Conservation (phyloP, 2,329 filamentous ascomycete genomes). For the Sporothrix luriei region DNA sequence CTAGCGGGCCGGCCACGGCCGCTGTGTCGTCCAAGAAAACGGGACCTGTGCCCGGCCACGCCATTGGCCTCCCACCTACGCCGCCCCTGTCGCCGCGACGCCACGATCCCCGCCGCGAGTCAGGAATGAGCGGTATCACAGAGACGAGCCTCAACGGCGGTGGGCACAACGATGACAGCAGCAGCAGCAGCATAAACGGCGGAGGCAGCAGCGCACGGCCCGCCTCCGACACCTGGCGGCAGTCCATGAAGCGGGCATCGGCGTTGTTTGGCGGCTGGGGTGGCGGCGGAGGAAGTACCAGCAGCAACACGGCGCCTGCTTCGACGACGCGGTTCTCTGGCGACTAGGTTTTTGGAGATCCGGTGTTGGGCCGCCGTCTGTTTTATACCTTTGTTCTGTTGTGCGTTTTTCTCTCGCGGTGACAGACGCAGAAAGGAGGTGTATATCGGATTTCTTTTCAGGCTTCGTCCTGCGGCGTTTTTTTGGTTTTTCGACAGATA, state of each 20-base stretch:
- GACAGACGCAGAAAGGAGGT: no score
- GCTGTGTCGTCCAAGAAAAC: background rate
- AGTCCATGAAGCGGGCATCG: slow-evolving; percentile 32
- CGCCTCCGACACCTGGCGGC: slow-evolving; percentile 11
- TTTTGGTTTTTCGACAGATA: background rate
- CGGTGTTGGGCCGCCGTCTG: background rate
- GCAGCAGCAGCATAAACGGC: no score
- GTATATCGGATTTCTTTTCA: no score
- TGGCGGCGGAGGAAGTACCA: background rate
- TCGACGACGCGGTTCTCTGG: slow-evolving; percentile 29
- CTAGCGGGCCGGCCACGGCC: background rate
- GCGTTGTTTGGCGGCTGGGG: slow-evolving; percentile 24
- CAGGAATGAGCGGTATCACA: slow-evolving; percentile 30
- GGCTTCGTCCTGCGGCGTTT: slow-evolving; percentile 5
- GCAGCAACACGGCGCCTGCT: background rate
- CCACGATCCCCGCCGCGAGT: slow-evolving; percentile 27
- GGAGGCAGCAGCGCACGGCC: background rate
- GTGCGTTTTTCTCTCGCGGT: background rate
- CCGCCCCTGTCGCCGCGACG: slow-evolving; percentile 32
- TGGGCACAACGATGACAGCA: background rate
- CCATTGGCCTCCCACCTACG: slow-evolving; percentile 28
- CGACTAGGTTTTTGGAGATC: slow-evolving; percentile 24
- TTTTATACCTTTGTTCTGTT: background rate
- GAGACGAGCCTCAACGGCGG: slow-evolving; percentile 25
- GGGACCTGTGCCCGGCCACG: background rate